Evolutionary conservation across 805 yeast genomes (phyloP), one percentile per base, ranked within the genome.

Genomic region (Candida piceae): DNA sequence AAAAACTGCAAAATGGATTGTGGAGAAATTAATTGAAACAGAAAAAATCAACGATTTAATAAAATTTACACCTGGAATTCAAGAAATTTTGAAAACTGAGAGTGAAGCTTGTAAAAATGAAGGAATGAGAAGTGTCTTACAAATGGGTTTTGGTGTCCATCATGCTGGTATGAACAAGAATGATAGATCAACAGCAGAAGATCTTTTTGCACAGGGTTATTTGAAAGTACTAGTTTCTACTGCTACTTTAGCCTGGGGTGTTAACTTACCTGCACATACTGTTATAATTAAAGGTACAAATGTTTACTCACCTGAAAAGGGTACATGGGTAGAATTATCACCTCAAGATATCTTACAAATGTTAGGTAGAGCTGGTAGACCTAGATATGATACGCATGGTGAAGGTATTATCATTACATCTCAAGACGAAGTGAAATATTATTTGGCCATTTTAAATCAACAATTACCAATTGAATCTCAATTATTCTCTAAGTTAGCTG

Each of bases 311-410:
- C 97, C 99, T 0, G 93, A 84, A 45, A 76, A 74, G 44, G 95
- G 97, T 37, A 63, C 74, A 6, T 90, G 97, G 97, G 78, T 78
- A 2, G 93, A 85, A 52, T 64, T 90, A n/a, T 81, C 95, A 0
- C 94, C 97, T 0, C 98, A 90, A 52, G 97, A 93, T 62, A 82
- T 90, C 26, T 60, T 90, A 8, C 98, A 90, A 62, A 90, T 90
- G 97, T 68, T 90, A n/a, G 97, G 97, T 25, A 77, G 97, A 66
- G 97, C 97, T 15, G 97, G 97, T 49, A 74, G 98, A 60, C 98
- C 98, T 0, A 70, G 96, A 36, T 93, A 83, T 61, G 98, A 90
- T 58, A 78, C 78, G 13, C 76, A 78, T 51, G 98, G 98, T 51
- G 95, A 86, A 49, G 98, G 97, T 64, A 78, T 90, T 3, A 85